Percentiles rank a stretch among this genome's conserved stretches.
These are phyloP conservation scores for Blastocystis sp. DNA, from an alignment of 352 stramenopile species.

Conservation along the genomic window DNA sequence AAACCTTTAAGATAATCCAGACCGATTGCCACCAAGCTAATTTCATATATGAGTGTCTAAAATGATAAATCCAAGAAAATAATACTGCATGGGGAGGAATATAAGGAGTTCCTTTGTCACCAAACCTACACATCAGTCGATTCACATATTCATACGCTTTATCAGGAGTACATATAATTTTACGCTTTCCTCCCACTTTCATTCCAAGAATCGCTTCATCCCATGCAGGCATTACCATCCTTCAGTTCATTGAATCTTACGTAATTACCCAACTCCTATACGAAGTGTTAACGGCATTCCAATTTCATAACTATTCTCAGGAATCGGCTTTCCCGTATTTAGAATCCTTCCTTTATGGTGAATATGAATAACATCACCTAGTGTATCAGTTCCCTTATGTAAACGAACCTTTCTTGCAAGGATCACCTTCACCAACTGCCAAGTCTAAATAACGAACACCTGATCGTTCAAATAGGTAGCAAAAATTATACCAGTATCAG, in stretches of 20 bases:
- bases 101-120: constrained; percentile 24
- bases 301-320: constrained; percentile 57
- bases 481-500: constrained; percentile 1
- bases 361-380: constrained; percentile 60
- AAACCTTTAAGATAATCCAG: constrained; percentile 44
- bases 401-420: constrained; percentile 28
- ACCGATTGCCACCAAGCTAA: constrained; percentile 34
- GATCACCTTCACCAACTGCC: constrained; percentile 3
- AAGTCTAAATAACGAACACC: constrained; percentile 60
- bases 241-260: background rate
- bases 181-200: constrained; percentile 59
- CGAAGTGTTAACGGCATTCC: constrained; percentile 34
- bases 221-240: constrained; percentile 61
- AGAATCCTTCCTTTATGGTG: constrained; percentile 55
- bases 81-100: constrained; percentile 57
- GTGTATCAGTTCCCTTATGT: background rate
- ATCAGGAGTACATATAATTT: constrained; percentile 60
- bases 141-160: constrained; percentile 20
- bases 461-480: background rate
- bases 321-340: constrained; percentile 59
- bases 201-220: constrained; percentile 60
- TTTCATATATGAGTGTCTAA: constrained; percentile 58
- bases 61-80: background rate
- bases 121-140: constrained; percentile 18
- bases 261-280: constrained; percentile 51